Evolutionary conservation across 1,284 basidiomycete species (phyloP).

Genomic region (Ceratobasidium sp.): DNA sequence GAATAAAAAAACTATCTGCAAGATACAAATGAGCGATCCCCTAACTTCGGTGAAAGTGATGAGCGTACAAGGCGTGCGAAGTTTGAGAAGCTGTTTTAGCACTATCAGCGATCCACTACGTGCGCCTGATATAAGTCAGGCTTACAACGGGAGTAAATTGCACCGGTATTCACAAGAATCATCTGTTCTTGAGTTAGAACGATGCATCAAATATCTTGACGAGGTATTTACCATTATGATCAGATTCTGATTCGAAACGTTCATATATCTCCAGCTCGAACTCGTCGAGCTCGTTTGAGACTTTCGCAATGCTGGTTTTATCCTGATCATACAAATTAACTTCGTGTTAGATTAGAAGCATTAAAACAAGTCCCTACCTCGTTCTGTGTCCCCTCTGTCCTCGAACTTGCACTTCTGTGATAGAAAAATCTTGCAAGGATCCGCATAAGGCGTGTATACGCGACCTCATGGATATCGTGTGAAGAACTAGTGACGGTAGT

Average conservation of each 20-base stretch:
- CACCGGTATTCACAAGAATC: constrained; percentile 67
- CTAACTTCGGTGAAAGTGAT: too few relatives aligned
- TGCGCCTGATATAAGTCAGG: constrained; percentile 7
- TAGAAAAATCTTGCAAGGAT: constrained; percentile 78
- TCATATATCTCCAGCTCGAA: constrained; percentile 70
- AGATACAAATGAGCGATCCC: not conserved
- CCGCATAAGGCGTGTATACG: constrained; percentile 70
- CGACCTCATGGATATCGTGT: constrained; percentile 75
- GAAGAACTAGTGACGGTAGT: constrained; percentile 3
- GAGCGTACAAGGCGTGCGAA: constrained; percentile 71
- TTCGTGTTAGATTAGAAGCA: not conserved
- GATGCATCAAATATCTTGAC: constrained; percentile 23
- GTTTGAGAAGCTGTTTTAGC: constrained; percentile 62
- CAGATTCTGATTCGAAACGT: constrained; percentile 64
- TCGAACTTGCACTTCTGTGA: constrained; percentile 77
- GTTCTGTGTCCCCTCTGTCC: constrained; percentile 71
- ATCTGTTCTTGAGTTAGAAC: constrained; percentile 55
- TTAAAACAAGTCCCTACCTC: constrained; percentile 54
- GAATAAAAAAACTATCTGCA: constrained; percentile 74
- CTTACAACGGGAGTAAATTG: constrained; percentile 76
- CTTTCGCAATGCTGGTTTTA: constrained; percentile 67
- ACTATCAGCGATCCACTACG: constrained; percentile 42
- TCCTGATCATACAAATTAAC: constrained; percentile 60
- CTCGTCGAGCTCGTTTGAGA: constrained; percentile 63
- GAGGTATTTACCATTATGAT: constrained; percentile 62